These are phyloP conservation scores for Ashbya aceris DNA, from an alignment of 1,139 yeast species.

Conservation along the genomic window DNA sequence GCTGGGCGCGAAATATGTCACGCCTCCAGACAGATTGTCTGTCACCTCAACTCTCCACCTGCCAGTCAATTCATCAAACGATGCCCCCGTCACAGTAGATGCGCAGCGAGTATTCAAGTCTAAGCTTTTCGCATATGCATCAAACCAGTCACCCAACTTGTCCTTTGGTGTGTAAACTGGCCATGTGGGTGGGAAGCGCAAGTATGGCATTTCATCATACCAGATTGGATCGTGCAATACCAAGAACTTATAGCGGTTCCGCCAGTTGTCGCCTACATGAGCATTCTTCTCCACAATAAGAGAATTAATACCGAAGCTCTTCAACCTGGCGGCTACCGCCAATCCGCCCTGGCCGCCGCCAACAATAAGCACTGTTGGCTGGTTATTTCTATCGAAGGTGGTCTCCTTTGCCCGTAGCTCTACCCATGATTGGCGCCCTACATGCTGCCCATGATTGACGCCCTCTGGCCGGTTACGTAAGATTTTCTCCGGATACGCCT, in stretches of 20 bases:
- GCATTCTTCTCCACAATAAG: conserved; percentile 34
- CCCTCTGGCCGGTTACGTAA: conserved; percentile 33
- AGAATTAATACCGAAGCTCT: conserved; percentile 33
- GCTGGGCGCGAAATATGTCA: conserved; percentile 22
- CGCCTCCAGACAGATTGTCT: conserved; percentile 21
- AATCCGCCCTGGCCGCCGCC: conserved; percentile 42
- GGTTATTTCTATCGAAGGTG: conserved; percentile 26
- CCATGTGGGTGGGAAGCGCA: conserved; percentile 35
- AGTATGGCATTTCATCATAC: conserved; percentile 36
- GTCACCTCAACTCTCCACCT: conserved; percentile 32
- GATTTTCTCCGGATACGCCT: conserved; percentile 30
- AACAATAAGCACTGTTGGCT: conserved; percentile 35
- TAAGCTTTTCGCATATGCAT: conserved; percentile 33
- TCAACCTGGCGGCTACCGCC: conserved; percentile 36
- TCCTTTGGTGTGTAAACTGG: conserved; percentile 38
- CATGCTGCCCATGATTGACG: conserved; percentile 33
- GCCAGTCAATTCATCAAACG: conserved; percentile 26
- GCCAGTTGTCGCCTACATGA: conserved; percentile 39
- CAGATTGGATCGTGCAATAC: conserved; percentile 39
- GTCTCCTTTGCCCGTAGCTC: conserved; percentile 27
- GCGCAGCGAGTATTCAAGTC: conserved; percentile 35
- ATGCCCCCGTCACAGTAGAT: conserved; percentile 29
- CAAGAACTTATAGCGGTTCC: conserved; percentile 36
- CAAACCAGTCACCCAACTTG: conserved; percentile 37
- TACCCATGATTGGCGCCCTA: conserved; percentile 30